Evolutionary conservation across 2,329 filamentous ascomycete species (phyloP), one percentile per base, ranked within the genome.

Genomic region (Ramularia endophylla): DNA sequence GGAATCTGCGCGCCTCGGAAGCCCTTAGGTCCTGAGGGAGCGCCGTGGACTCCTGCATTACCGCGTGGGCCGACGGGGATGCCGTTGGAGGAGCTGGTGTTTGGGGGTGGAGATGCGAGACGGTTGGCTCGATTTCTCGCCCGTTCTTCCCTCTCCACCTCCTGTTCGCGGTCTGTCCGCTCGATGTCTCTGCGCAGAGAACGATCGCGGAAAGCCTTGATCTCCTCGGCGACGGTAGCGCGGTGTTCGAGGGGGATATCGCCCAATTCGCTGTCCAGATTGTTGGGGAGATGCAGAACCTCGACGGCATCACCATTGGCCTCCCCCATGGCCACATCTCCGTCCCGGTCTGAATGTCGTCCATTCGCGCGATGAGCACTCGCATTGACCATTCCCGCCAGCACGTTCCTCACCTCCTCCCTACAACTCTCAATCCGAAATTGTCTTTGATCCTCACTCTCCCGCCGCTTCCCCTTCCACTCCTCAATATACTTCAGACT

Each of bases 211-310:
- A 98, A 98, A 0, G 89, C 86, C 0, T 87, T 82, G 56, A 98
- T 98, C 62, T 98, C 94, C 43, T 83, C 83, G 0, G 92, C 87
- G 12, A 98, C 92, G 0, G 87, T 89, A 61, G 94, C 92, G 17
- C 92, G 82, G 87, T 95, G 94, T 61, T 97, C 92, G 1, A 87
- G 83, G 0, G 92, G 92, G 35, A 98, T 95, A 57, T 98, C 92
- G 15, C 89, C 83, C 32, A 98, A 73, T 59, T 98, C 92, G 58
- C 98, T 94, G 49, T 98, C 92, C 8, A 62, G 56, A 12, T 55
- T 78, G 1, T 83, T 81, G 3, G 88, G 83, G 44, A 97, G 94
- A 43, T 89, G 95, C 50, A 94, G 83, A 28, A 95, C 83, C 63
- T 95, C 88, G 5, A 87, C 81, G 40, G 80, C 78, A 29, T 67